Base-by-base conservation (phyloP, 805 yeast species). In the Kuraishia ogatae region DNA sequence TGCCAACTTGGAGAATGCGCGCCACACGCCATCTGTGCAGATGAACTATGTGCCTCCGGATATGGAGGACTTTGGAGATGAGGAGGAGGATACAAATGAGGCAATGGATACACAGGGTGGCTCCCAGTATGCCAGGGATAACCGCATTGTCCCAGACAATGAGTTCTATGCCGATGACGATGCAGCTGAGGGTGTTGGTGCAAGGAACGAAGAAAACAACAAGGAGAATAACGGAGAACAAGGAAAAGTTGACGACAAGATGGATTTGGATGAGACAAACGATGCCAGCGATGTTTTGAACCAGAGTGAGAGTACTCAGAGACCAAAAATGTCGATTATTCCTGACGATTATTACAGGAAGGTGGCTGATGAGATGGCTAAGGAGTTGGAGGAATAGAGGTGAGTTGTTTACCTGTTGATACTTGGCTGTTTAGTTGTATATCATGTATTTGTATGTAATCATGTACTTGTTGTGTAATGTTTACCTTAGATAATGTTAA, bases 21-120 rank as follows among this genome's bases (percentile, higher is more conserved):
- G 88, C 70, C 90, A 86, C 70, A 96, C 97, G 0, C 99, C 99
- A n/a, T 87, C 96, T 54, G 97, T 93, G 39, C 98, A 93, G 71
- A 81, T 90, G 84, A 86, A 89, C 61, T 80, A 86, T 53, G 94
- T 89, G 26, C 98, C 98, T 7, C 79, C 83, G 47, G 97, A 93
- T 70, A 77, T 82, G n/a, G 96, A 89, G 62, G 96, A 91, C 61
- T 75, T 79, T 56, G 96, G 90, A 22, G 96, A 89, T 63, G 94
- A 82, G 54, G 93, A 88, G 24, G 97, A 91, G 69, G 97, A 93
- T 67, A 71, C 85, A 0, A 78, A 76, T 50, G 85, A 79, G 57
- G 91, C 96, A 11, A 84, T 82, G 60, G 97, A 93, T 61, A 89
- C 94, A 20, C 82, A 88, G 66, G 97, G 97, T 47, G 98, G 98